Conservation (phyloP, 2,329 filamentous ascomycete genomes). For the Tympanopsis confertula region DNA sequence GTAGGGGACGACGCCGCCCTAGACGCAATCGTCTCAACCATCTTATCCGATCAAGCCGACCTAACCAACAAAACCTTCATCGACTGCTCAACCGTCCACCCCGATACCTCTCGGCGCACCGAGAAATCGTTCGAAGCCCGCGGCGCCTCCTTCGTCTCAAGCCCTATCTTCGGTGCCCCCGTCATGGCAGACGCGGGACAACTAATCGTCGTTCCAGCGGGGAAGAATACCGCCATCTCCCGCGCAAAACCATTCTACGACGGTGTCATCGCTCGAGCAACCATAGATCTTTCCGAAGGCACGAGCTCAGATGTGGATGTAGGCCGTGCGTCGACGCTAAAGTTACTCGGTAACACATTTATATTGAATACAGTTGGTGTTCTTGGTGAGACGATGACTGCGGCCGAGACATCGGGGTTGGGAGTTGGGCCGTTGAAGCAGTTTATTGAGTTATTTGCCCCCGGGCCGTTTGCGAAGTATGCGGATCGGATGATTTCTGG, state of each 20-base stretch:
- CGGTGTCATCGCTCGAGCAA: conserved; percentile 57
- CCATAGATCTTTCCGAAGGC: conserved; percentile 61
- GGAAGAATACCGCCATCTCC: conserved; percentile 44
- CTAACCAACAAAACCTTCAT: conserved; percentile 67
- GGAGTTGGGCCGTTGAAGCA: conserved; percentile 59
- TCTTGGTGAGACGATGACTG: conserved; percentile 64
- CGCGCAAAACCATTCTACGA: conserved; percentile 60
- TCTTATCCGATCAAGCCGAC: conserved; percentile 33
- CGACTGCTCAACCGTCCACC: conserved; percentile 81
- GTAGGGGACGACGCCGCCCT: conserved; percentile 70
- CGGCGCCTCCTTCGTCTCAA: conserved; percentile 66
- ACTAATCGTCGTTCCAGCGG: conserved; percentile 64
- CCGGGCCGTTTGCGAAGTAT: conserved; percentile 66
- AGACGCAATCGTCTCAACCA: conserved; percentile 42
- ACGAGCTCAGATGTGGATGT: conserved; percentile 30
- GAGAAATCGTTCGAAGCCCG: conserved; percentile 42
- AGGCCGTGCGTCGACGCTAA: conserved; percentile 59
- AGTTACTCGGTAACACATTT: conserved; percentile 80
- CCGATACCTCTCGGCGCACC: conserved; percentile 62
- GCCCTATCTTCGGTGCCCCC: conserved; percentile 62
- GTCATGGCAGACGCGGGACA: conserved; percentile 59
- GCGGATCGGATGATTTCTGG: conserved; percentile 62
- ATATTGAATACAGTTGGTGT: conserved; percentile 73
- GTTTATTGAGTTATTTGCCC: conserved; percentile 64
- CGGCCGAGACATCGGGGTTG: conserved; percentile 72